phyloP scores from a whole-genome alignment of 2,329 filamentous ascomycete species.

The Sporothrix pallida region DNA sequence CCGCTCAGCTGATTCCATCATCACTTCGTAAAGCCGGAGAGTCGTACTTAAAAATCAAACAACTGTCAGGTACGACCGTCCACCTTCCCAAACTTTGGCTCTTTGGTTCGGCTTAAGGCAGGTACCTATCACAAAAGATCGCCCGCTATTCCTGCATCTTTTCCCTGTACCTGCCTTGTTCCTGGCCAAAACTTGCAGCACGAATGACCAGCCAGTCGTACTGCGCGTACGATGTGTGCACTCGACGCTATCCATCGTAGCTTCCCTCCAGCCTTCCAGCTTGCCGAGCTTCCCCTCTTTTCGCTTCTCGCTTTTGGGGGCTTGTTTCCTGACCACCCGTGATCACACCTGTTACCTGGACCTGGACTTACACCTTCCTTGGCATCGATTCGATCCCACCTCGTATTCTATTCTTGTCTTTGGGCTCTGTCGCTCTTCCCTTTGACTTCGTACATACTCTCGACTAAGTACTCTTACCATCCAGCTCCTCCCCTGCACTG shows the following conservation, averaged over 20 bases:
- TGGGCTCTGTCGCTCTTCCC: neutral
- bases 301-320: neutral
- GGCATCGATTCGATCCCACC: neutral
- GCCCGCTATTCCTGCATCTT: neutral
- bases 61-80: neutral
- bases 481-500: neutral
- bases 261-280: neutral
- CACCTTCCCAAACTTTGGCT: neutral
- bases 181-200: neutral
- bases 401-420: slow-evolving; percentile 11
- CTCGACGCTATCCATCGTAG: too few relatives aligned
- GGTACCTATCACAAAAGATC: slow-evolving; percentile 1
- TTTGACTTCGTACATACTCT: neutral
- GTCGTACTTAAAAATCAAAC: neutral
- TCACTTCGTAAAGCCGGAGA: neutral
- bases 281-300: slow-evolving; percentile 19
- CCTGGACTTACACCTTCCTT: too few relatives aligned
- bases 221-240: too few relatives aligned
- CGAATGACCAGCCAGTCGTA: too few relatives aligned
- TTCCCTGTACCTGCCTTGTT: slow-evolving; percentile 1
- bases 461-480: neutral
- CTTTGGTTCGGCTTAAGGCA: slow-evolving; percentile 15
- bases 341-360: too few relatives aligned
- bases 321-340: too few relatives aligned
- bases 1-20: slow-evolving; percentile 6